Conservation (phyloP, 148 eudicot genomes). For the Vaccinium macrocarpon region DNA sequence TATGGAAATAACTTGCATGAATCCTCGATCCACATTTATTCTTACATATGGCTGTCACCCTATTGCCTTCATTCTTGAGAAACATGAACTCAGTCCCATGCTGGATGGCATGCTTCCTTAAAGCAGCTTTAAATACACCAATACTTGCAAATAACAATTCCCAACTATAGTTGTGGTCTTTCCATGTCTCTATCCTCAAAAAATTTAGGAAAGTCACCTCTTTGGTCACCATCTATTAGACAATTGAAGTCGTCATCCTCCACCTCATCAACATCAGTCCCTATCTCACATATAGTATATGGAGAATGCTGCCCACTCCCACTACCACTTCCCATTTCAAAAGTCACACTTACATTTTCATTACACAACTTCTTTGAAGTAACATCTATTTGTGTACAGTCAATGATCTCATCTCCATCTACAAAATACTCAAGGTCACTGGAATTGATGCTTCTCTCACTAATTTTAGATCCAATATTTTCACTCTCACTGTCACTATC, state of each 20-base stretch:
- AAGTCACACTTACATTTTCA: no score
- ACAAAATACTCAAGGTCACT: background rate
- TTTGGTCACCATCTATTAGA: background rate
- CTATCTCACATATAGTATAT: background rate
- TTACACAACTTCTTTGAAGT: no score
- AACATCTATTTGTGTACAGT: background rate
- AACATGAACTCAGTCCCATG: no score
- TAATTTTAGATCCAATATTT: background rate
- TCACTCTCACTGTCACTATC: background rate
- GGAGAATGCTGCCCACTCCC: background rate
- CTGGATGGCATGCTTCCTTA: background rate
- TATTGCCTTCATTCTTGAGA: no score
- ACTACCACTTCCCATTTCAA: background rate
- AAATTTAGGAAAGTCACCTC: no score
- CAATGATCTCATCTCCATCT: no score
- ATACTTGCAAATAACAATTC: background rate
- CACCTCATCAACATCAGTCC: background rate
- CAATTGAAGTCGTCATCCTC: background rate
- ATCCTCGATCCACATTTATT: no score
- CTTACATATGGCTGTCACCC: no score
- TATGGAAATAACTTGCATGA: no score
- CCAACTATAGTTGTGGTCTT: background rate
- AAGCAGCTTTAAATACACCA: background rate
- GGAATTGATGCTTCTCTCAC: background rate
- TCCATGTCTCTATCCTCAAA: background rate